Base-by-base conservation (phyloP, 106 monocot species). In the Dactylorhiza incarnata region DNA sequence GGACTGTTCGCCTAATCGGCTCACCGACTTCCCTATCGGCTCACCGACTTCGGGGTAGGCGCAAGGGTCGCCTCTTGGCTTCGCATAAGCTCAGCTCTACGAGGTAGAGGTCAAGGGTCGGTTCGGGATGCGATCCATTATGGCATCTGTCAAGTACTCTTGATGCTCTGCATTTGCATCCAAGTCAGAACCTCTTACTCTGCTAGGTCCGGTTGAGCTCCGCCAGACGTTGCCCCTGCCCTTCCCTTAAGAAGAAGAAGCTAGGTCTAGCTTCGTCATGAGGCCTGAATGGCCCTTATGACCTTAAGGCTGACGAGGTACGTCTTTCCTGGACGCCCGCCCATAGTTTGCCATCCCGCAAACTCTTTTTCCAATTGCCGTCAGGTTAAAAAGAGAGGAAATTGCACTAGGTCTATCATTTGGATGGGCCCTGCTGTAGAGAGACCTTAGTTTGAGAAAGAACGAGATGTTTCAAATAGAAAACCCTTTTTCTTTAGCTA, bases 151-250 rank as follows among this genome's bases (percentile, higher is more conserved):
- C 13, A 62, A 62, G 19, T 23, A 62, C 62, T 62, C 62, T 62
- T 62, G 19, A 63, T 63, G 63, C 24, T 63, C 63, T 63, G 63
- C 63, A 63, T 63, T 63, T 63, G 25, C 63, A 63, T 63, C 25
- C 63, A 63, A 63, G 63, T 63, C 22, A 63, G 63, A 63, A 25
- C 24, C 63, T 63, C 63, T 63, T 0, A 63, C 24, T 63, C 63
- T 0, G 29, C 29, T 29, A 29, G 29, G 29, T 29, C 29, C 29
- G 29, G 63, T 59, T 59, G 58, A 59, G 58, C 58, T 59, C 58
- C 58, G 58, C 58, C 58, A 59, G 58, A 59, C 58, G 23, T 25
- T 63, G 23, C 9, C 24, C 22, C 22, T 63, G 23, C 23, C 63
- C 23, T 63, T 63, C 63, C 63, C 63, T 23, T 25, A 25, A 63